These are phyloP conservation scores for Quercus berberidifolia DNA, from an alignment of 306 rosid species.

Conservation along the genomic window DNA sequence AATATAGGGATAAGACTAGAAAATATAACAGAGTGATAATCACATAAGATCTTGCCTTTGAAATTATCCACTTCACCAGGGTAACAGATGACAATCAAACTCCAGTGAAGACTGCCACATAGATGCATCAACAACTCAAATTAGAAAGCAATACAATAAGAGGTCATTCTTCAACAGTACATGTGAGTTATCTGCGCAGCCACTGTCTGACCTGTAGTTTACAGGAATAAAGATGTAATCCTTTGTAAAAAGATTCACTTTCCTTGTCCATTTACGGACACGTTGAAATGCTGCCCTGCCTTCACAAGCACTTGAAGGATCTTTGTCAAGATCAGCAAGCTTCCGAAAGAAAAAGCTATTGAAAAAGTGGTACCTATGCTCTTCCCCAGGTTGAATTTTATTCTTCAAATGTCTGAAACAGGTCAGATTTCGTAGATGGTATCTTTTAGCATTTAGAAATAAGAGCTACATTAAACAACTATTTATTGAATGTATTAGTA, in stretches of 20 bases:
- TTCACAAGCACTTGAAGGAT: constrained; percentile 54
- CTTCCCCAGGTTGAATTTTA: constrained; percentile 37
- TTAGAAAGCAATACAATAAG: constrained; percentile 17
- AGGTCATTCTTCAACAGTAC: not conserved
- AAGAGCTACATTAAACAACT: constrained; percentile 2
- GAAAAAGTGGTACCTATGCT: constrained; percentile 58
- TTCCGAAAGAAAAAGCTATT: constrained; percentile 80
- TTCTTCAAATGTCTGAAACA: constrained; percentile 55
- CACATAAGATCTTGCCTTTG: constrained; percentile 37
- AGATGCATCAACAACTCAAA: constrained; percentile 12
- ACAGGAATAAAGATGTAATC: constrained; percentile 68
- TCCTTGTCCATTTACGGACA: constrained; percentile 72
- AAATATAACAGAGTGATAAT: constrained; percentile 17
- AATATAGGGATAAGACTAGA: constrained; percentile 1
- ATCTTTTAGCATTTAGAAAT: constrained; percentile 11
- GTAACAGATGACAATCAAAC: constrained; percentile 70
- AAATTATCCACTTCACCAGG: constrained; percentile 52
- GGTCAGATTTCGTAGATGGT: constrained; percentile 21
- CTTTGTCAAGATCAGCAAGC: constrained; percentile 71
- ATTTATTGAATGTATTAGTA: not conserved
- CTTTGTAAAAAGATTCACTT: constrained; percentile 55
- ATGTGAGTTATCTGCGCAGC: constrained; percentile 7
- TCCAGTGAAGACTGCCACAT: constrained; percentile 69
- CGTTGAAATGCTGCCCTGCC: constrained; percentile 63
- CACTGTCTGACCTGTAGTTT: constrained; percentile 54